These are phyloP conservation scores for Venturia nashicola DNA, from an alignment of 2,329 filamentous ascomycete species.

Conservation along the genomic window DNA sequence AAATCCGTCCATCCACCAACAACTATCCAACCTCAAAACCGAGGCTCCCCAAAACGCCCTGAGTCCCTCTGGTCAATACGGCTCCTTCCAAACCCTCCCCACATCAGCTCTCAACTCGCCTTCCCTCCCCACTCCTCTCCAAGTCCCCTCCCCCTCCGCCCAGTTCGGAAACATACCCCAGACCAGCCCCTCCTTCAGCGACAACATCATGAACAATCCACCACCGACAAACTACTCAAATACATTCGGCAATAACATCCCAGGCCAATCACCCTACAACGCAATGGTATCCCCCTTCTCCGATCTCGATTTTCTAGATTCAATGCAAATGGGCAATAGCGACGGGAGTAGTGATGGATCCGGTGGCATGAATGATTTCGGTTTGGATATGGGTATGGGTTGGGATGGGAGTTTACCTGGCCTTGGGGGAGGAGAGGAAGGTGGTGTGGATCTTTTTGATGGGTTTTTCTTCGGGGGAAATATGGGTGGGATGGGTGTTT, in stretches of 20 bases:
- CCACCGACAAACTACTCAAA: not conserved
- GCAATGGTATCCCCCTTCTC: conserved; percentile 25
- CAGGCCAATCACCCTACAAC: conserved; percentile 14
- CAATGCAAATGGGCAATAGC: conserved; percentile 26
- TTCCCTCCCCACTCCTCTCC: conserved; percentile 12
- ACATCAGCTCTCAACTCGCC: conserved; percentile 14
- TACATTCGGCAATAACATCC: conserved; percentile 19
- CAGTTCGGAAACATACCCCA: conserved; percentile 4
- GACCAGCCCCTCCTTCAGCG: conserved; percentile 14
- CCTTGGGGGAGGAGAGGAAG: conserved; percentile 27
- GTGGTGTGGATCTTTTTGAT: conserved; percentile 44
- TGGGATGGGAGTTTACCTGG: conserved; percentile 28
- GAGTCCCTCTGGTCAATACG: not conserved
- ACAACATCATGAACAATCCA: conserved; percentile 11
- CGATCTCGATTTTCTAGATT: conserved; percentile 43
- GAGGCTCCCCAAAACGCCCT: not conserved
- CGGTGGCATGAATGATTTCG: conserved; percentile 8
- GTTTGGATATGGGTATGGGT: conserved; percentile 34
- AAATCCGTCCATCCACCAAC: not conserved
- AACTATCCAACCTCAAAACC: not conserved
- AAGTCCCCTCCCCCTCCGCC: conserved; percentile 14
- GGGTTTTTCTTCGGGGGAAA: conserved; percentile 56
- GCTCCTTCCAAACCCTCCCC: conserved; percentile 8
- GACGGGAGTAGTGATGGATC: conserved; percentile 13
- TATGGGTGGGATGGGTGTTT: not conserved